A percentile compares a stretch with the other conserved stretches of the same genome.
Evolutionary conservation across 108 stramenopile genomes (phyloP).

Genomic region (Mediolabrus comicus): DNA sequence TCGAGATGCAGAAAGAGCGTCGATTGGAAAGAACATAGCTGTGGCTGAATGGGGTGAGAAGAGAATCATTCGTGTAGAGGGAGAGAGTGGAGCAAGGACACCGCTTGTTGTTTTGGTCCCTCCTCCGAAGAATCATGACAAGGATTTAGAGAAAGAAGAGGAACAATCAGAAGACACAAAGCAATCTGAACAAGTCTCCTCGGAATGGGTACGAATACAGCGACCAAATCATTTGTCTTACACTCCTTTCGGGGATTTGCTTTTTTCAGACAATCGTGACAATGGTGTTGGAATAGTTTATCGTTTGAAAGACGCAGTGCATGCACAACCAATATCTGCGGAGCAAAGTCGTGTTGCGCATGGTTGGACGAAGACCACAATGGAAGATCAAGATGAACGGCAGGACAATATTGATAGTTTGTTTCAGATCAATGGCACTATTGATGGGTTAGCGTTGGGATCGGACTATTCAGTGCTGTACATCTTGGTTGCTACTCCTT

Average conservation of each 20-base stretch:
- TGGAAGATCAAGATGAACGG: constrained; percentile 1
- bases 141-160: neutral
- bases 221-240: constrained; percentile 55
- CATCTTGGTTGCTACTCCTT: constrained; percentile 26
- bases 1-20: constrained; percentile 23
- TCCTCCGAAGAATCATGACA: neutral
- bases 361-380: constrained; percentile 42
- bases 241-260: constrained; percentile 74
- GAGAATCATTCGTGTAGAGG: constrained; percentile 70
- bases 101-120: constrained; percentile 58
- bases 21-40: constrained; percentile 33
- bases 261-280: constrained; percentile 43
- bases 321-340: constrained; percentile 55
- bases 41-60: constrained; percentile 80
- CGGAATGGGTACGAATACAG: constrained; percentile 26
- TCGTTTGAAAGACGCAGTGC: constrained; percentile 49
- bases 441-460: constrained; percentile 63
- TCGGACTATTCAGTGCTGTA: constrained; percentile 36
- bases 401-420: constrained; percentile 30
- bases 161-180: neutral
- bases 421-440: constrained; percentile 24
- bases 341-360: constrained; percentile 67
- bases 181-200: neutral
- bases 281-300: constrained; percentile 37
- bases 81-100: constrained; percentile 69